These are phyloP conservation scores for Medicago ruthenica DNA, from an alignment of 306 rosid species.

Conservation along the genomic window DNA sequence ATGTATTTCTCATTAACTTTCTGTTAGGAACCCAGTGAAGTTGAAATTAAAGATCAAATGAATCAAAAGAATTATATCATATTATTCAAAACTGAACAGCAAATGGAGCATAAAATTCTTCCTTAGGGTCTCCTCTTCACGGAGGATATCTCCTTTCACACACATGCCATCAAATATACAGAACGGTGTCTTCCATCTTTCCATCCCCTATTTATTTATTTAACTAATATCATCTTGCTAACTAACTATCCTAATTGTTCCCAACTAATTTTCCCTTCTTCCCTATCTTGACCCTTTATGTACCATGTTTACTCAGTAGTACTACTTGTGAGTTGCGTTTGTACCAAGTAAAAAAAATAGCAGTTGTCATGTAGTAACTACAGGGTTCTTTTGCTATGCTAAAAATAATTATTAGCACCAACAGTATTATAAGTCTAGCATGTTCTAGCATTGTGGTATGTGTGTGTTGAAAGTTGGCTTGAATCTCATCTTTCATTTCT, in stretches of 20 bases:
- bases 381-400: conserved; percentile 16
- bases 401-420: background rate
- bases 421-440: conserved; percentile 23
- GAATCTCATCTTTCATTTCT: conserved; percentile 35
- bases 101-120: conserved; percentile 1
- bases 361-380: conserved; percentile 10
- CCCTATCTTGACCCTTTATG: background rate
- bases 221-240: background rate
- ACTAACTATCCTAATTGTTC: background rate
- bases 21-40: background rate
- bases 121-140: conserved; percentile 5
- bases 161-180: conserved; percentile 5
- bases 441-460: conserved; percentile 18
- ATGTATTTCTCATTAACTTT: conserved; percentile 23
- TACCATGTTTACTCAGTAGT: background rate
- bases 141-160: conserved; percentile 14
- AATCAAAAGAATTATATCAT: background rate
- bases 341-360: conserved; percentile 2
- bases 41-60: conserved; percentile 16
- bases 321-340: conserved; percentile 13
- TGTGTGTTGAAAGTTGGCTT: conserved; percentile 29
- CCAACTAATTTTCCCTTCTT: background rate
- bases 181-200: background rate
- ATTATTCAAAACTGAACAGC: conserved; percentile 11
- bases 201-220: conserved; percentile 9